Conservation (phyloP, 768 basidiomycete genomes). For the Kwoniella botswanensis region DNA sequence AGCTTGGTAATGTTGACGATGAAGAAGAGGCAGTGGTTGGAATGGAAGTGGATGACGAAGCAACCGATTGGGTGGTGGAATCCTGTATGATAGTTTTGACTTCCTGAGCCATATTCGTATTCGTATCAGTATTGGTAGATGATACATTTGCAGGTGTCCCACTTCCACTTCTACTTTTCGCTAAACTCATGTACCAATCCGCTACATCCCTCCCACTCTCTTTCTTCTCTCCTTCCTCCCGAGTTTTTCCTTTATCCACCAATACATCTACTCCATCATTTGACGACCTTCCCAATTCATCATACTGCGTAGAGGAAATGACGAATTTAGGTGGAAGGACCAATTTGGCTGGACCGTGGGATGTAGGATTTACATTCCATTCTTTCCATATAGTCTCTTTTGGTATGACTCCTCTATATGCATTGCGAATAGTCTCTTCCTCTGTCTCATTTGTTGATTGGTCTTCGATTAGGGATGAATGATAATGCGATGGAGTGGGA, state of each 20-base stretch:
- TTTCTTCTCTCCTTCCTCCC: conserved; percentile 3
- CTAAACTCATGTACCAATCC: conserved; percentile 43
- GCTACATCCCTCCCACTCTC: conserved; percentile 34
- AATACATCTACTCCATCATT: conserved; percentile 39
- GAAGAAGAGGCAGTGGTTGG: not conserved
- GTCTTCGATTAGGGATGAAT: too few relatives aligned
- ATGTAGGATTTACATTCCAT: conserved; percentile 48
- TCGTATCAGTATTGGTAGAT: too few relatives aligned
- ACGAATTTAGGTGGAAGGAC: conserved; percentile 41
- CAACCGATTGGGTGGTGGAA: too few relatives aligned
- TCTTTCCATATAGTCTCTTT: conserved; percentile 36
- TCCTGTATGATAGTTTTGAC: too few relatives aligned
- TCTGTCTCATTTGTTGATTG: not conserved
- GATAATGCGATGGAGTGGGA: too few relatives aligned
- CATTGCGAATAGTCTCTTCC: not conserved
- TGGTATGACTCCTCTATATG: not conserved
- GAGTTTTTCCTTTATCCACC: conserved; percentile 30
- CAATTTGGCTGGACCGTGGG: conserved; percentile 38
- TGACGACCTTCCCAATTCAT: conserved; percentile 42
- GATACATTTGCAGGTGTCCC: too few relatives aligned
- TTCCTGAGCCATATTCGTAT: too few relatives aligned
- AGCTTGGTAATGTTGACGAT: not conserved
- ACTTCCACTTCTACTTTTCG: not conserved
- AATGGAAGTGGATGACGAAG: too few relatives aligned
- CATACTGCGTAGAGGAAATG: conserved; percentile 26